Percentiles rank a stretch among this genome's conserved stretches.
phyloP scores from a whole-genome alignment of 257 asterid species.

The Parsonsia alboflavescens region DNA sequence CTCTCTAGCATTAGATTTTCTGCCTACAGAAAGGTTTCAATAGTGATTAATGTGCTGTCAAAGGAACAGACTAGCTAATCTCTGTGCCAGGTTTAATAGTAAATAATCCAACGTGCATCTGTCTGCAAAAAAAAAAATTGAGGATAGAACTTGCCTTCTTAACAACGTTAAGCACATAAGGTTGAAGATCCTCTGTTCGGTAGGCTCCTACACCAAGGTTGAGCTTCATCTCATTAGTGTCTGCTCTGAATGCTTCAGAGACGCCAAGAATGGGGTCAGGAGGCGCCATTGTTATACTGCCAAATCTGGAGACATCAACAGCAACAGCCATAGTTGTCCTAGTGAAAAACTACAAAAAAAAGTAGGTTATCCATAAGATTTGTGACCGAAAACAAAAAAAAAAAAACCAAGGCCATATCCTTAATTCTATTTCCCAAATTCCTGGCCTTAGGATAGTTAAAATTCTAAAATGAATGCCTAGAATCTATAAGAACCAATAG shows the following conservation, averaged over 20 bases:
- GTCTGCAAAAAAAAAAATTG: not conserved
- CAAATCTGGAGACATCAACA: conserved; percentile 60
- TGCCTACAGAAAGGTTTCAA: conserved; percentile 41
- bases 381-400: too few relatives aligned
- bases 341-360: conserved; percentile 44
- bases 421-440: not conserved
- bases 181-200: conserved; percentile 95
- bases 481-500: not conserved
- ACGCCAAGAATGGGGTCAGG: conserved; percentile 98
- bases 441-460: not conserved
- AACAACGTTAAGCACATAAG: conserved; percentile 94
- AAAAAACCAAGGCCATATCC: not conserved
- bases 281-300: conserved; percentile 80
- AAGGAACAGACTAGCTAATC: not conserved
- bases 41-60: not conserved
- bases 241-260: conserved; percentile 96
- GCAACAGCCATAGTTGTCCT: conserved; percentile 56
- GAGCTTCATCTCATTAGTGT: conserved; percentile 73
- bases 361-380: not conserved
- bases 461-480: not conserved
- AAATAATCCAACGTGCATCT: not conserved
- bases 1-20: conserved; percentile 86
- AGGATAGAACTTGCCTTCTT: conserved; percentile 56
- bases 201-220: conserved; percentile 98
- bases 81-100: not conserved